Evolutionary conservation across 1,284 basidiomycete genomes (phyloP).

Genomic region (Ceratobasidium sp.): DNA sequence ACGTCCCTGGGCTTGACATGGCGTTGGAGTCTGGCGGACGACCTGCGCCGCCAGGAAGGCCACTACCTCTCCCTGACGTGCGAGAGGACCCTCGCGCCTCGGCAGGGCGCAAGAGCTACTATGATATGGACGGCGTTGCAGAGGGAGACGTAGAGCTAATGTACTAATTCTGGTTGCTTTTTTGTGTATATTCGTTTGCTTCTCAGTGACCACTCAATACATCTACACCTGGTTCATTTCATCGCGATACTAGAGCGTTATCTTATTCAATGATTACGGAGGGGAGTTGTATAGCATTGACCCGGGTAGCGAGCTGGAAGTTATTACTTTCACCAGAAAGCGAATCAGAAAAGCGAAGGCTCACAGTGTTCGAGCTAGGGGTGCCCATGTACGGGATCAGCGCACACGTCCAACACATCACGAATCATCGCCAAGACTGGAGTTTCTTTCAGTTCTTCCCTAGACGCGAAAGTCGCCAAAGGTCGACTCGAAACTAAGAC

Average conservation of each 20-base stretch:
- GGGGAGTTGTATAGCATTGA: neutral
- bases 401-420: conserved; percentile 28
- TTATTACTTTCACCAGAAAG: neutral
- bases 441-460: neutral
- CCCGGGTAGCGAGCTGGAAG: neutral
- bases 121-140: conserved; percentile 88
- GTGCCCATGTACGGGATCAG: neutral
- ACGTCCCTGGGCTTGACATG: conserved; percentile 55
- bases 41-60: conserved; percentile 33
- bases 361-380: neutral
- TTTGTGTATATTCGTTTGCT: conserved; percentile 43
- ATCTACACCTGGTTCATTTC: neutral
- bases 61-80: conserved; percentile 81
- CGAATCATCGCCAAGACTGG: conserved; percentile 29
- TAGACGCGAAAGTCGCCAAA: neutral
- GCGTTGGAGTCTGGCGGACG: conserved; percentile 64
- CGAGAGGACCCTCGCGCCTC: conserved; percentile 89
- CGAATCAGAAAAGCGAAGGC: neutral
- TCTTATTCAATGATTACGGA: neutral
- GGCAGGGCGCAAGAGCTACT: conserved; percentile 83
- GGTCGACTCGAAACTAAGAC: conserved; percentile 6
- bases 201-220: conserved; percentile 33
- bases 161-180: conserved; percentile 49
- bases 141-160: conserved; percentile 78
- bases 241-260: neutral